Conservation (phyloP, 2,329 filamentous ascomycete species). For the Fusarium beomiforme region DNA sequence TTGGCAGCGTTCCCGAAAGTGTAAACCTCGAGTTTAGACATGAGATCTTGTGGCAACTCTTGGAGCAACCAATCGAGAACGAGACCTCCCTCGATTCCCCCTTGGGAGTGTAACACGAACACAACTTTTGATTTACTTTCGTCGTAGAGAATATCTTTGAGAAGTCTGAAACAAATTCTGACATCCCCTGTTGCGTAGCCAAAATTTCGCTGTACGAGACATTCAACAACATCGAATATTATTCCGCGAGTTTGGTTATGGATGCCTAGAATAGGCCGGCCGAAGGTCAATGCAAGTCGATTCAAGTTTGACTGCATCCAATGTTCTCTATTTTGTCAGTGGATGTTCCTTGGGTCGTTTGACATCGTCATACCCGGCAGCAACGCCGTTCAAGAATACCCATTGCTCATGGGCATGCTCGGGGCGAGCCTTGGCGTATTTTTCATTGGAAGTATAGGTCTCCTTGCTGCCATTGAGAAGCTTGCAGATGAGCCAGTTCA, state of each 20-base stretch:
- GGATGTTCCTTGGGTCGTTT: neutral
- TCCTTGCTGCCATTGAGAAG: conserved; percentile 61
- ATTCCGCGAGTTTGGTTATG: conserved; percentile 81
- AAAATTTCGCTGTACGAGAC: conserved; percentile 79
- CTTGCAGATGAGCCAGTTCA: conserved; percentile 63
- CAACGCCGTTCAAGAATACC: conserved; percentile 83
- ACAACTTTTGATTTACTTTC: conserved; percentile 73
- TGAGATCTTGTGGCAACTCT: conserved; percentile 72
- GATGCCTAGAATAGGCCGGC: conserved; percentile 75
- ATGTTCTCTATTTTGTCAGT: conserved; percentile 56
- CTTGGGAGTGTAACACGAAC: conserved; percentile 81
- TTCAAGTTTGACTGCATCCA: conserved; percentile 79
- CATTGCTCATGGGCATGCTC: conserved; percentile 74
- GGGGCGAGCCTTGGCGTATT: conserved; percentile 59
- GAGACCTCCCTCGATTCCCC: conserved; percentile 77
- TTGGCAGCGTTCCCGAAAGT: conserved; percentile 84
- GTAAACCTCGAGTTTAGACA: conserved; percentile 77
- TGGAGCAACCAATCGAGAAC: conserved; percentile 81
- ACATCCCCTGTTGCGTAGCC: conserved; percentile 76
- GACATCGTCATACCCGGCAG: conserved; percentile 61
- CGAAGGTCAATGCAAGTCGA: conserved; percentile 76
- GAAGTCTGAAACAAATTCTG: conserved; percentile 66
- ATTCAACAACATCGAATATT: conserved; percentile 81
- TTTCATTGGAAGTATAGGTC: conserved; percentile 62
- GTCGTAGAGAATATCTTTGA: conserved; percentile 73